phyloP scores from a whole-genome alignment of 192 early-diverging fungal species.

The Backusella tuberculispora region DNA sequence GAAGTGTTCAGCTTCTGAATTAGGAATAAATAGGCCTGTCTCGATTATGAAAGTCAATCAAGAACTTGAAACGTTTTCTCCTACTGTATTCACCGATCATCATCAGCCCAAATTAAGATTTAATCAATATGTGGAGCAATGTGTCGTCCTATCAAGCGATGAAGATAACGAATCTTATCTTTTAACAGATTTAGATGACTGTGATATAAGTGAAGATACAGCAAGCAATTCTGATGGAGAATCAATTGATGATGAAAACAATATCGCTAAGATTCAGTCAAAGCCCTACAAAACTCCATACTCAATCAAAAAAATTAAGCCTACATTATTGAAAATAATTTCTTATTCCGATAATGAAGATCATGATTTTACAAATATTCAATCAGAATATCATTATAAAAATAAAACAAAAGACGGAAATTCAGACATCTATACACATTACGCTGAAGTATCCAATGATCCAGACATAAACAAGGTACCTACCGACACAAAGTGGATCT shows the following conservation, averaged over 20 bases:
- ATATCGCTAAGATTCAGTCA: not conserved
- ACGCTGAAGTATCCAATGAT: not conserved
- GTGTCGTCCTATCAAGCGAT: conserved; percentile 47
- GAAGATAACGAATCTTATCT: not conserved
- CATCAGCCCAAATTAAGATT: conserved; percentile 59
- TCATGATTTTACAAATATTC: not conserved
- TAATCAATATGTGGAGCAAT: conserved; percentile 61
- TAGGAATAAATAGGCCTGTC: conserved; percentile 26
- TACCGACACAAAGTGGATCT: too few relatives aligned
- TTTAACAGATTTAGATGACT: not conserved
- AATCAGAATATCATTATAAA: too few relatives aligned
- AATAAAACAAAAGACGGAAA: too few relatives aligned
- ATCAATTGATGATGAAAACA: not conserved
- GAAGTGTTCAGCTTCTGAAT: conserved; percentile 36
- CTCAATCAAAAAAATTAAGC: conserved; percentile 10
- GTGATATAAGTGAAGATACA: not conserved
- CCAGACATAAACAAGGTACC: not conserved
- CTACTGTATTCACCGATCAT: conserved; percentile 45
- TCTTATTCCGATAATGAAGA: not conserved
- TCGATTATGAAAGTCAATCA: conserved; percentile 35
- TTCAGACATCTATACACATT: not conserved
- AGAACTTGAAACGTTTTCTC: conserved; percentile 34
- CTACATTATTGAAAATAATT: not conserved
- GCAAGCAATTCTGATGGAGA: not conserved
- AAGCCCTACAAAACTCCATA: not conserved